Evolutionary conservation across 257 asterid genomes (phyloP).

Genomic region (Mitragyna speciosa): DNA sequence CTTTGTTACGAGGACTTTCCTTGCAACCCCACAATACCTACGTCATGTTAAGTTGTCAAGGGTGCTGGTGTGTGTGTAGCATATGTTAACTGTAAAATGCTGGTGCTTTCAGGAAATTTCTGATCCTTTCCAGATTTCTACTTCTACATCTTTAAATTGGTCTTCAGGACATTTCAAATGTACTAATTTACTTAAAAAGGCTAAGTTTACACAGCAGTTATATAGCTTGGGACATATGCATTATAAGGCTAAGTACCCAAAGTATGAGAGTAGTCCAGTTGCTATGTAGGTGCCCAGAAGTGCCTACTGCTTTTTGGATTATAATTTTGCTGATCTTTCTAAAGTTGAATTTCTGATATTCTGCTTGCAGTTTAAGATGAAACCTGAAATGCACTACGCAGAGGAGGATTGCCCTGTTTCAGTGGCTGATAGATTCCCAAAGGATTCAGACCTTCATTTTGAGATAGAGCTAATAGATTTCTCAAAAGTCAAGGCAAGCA

Average conservation of each 20-base stretch:
- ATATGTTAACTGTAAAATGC: not conserved
- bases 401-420: constrained; percentile 85
- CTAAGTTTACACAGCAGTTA: not conserved
- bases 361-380: constrained; percentile 80
- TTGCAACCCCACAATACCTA: too few species aligned
- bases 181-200: not conserved
- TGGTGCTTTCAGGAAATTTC: not conserved
- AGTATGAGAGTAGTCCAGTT: not conserved
- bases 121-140: not conserved
- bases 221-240: not conserved
- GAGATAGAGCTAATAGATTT: constrained; percentile 90
- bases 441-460: constrained; percentile 89
- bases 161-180: not conserved
- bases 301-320: not conserved
- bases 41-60: too few species aligned
- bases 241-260: not conserved
- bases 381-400: constrained; percentile 90
- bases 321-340: not conserved
- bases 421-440: constrained; percentile 75
- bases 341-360: not conserved
- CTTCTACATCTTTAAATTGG: not conserved
- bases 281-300: not conserved
- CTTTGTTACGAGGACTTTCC: too few species aligned
- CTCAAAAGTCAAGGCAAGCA: constrained; percentile 88
- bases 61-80: too few species aligned